Evolutionary conservation across 2,329 filamentous ascomycete species (phyloP).

Genomic region (Aspergillus sp.): DNA sequence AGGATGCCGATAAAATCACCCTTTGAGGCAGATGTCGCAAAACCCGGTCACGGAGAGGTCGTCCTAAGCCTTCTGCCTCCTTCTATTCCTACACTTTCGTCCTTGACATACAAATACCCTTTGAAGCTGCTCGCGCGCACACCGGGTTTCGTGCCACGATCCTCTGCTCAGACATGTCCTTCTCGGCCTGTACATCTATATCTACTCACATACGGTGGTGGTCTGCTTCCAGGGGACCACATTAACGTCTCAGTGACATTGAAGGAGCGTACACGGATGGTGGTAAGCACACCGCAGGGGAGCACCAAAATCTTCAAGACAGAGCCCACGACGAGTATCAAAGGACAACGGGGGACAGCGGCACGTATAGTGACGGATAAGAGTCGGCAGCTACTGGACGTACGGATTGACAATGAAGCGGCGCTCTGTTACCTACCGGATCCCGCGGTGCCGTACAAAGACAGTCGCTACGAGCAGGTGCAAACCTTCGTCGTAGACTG

Average conservation of each 20-base stretch:
- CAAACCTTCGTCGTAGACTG: constrained; percentile 63
- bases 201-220: constrained; percentile 87
- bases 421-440: constrained; percentile 67
- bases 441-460: constrained; percentile 82
- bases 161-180: constrained; percentile 23
- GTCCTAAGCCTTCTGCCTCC: constrained; percentile 65
- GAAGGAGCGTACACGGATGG: constrained; percentile 55
- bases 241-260: constrained; percentile 66
- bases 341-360: constrained; percentile 34
- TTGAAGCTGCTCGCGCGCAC: constrained; percentile 84
- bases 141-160: constrained; percentile 51
- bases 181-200: constrained; percentile 66
- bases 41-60: constrained; percentile 70
- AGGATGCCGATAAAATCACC: constrained; percentile 50
- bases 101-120: constrained; percentile 83
- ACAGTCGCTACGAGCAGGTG: constrained; percentile 73
- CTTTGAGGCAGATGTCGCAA: constrained; percentile 65
- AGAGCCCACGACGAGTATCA: constrained; percentile 24
- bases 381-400: constrained; percentile 43
- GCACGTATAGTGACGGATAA: constrained; percentile 23
- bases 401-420: constrained; percentile 41
- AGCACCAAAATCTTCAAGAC: constrained; percentile 96
- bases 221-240: constrained; percentile 78
- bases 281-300: constrained; percentile 56
- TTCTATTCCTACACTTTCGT: constrained; percentile 60